phyloP scores from a whole-genome alignment of 345 rosid genomes.

The Clarkia xantiana region DNA sequence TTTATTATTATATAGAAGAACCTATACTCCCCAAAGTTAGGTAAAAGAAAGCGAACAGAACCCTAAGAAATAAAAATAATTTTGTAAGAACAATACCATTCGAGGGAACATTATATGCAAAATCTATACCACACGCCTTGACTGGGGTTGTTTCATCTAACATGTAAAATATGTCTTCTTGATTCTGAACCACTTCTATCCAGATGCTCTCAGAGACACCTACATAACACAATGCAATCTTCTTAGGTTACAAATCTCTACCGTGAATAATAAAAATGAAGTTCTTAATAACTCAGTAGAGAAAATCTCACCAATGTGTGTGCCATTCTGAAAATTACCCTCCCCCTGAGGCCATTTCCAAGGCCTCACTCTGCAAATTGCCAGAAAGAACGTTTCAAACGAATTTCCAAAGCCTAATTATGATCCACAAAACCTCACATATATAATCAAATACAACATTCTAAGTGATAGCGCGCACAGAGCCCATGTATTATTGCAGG shows the following conservation, averaged over 20 bases:
- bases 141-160: conserved; percentile 73
- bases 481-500: no score
- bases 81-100: conserved; percentile 16
- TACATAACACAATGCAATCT: conserved; percentile 8
- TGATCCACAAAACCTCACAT: no score
- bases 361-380: conserved; percentile 15
- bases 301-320: conserved; percentile 22
- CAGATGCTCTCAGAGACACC: conserved; percentile 23
- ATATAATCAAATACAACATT: no score
- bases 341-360: conserved; percentile 29
- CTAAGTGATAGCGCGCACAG: no score
- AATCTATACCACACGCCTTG: conserved; percentile 58
- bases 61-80: no score
- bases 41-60: background rate
- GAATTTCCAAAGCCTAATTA: no score
- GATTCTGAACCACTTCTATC: conserved; percentile 48
- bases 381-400: background rate
- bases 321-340: conserved; percentile 19
- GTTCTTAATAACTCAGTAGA: background rate
- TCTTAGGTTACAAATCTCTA: no score
- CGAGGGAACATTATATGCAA: conserved; percentile 35
- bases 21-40: conserved; percentile 10
- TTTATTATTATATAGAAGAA: conserved; percentile 21
- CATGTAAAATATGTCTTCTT: conserved; percentile 76
- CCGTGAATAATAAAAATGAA: no score